These are phyloP conservation scores for Gastrolobium villosum DNA, from an alignment of 306 rosid genomes.

Conservation along the genomic window DNA sequence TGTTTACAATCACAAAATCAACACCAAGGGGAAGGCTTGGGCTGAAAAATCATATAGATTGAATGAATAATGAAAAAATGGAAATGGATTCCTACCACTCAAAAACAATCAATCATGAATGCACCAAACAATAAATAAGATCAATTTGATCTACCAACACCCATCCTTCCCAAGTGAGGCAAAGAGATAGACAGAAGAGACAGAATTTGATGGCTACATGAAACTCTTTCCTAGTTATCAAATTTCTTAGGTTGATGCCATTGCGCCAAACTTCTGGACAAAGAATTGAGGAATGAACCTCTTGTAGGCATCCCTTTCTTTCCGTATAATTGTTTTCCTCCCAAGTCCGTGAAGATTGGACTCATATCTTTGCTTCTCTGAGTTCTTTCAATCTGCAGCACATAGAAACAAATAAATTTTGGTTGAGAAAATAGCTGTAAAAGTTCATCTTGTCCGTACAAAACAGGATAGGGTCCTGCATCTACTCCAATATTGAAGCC, in stretches of 20 bases:
- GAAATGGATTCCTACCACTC: constrained; percentile 53
- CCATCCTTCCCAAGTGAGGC: constrained; percentile 51
- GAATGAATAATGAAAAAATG: constrained; percentile 67
- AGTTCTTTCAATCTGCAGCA: constrained; percentile 85
- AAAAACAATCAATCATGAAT: constrained; percentile 65
- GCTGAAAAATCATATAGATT: constrained; percentile 68
- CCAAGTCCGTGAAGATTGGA: constrained; percentile 90
- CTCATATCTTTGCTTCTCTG: constrained; percentile 84
- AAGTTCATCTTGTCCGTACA: constrained; percentile 49
- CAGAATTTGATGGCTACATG: constrained; percentile 31
- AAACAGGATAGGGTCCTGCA: neutral
- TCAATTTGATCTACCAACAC: constrained; percentile 57
- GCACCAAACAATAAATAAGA: constrained; percentile 54
- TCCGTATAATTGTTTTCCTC: constrained; percentile 92
- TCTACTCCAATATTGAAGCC: constrained; percentile 20
- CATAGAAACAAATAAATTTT: constrained; percentile 29
- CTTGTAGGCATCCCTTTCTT: constrained; percentile 89
- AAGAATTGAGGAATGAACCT: constrained; percentile 76
- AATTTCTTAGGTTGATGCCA: constrained; percentile 98
- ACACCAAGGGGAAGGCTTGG: constrained; percentile 51
- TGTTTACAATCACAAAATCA: constrained; percentile 63
- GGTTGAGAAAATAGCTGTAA: constrained; percentile 38
- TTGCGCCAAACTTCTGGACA: constrained; percentile 84
- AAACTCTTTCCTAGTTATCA: constrained; percentile 67
- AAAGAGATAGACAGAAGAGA: constrained; percentile 45